Base-by-base conservation (phyloP, 2,329 filamentous ascomycete genomes). In the Claviceps pazoutovae region DNA sequence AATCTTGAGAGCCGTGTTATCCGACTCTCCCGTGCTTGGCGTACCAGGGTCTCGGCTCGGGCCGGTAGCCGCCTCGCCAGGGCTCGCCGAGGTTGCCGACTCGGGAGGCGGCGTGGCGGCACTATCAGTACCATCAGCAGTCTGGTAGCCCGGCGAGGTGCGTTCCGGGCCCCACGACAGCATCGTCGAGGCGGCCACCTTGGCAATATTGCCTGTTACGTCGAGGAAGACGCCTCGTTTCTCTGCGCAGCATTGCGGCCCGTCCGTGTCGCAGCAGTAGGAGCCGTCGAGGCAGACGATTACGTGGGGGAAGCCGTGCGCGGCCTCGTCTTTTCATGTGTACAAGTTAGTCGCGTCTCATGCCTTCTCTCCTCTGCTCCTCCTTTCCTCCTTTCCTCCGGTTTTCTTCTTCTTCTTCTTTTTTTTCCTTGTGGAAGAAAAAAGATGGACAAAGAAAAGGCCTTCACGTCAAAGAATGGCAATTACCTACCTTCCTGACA, bases 161-260 rank as follows among this genome's bases (percentile, higher is more conserved):
- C 50, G 50, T 19, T 51, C 50, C 14, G 44, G 50, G 6, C 50
- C 50, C 43, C 45, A 51, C 19, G 50, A 51, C n/a, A 34, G 19
- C 4, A 43, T 17, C 13, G 37, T 47, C 23, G 43, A 19, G 8
- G 50, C 43, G 9, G 50, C 5, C 21, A 7, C 14, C 34, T 34
- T 47, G 34, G 50, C 50, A 5, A 51, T n/a, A 17, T 51, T 51
- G 13, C 50, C 50, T 4, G 39, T 42, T 4, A 6, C 43, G 19
- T 51, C 50, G 43, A 51, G 50, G 36, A 51, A 51, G 13, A 47
- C 42, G 34, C 50, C 50, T 26, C 34, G 38, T 8, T 41, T 41
- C 4, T 23, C 42, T 13, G 11, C n/a, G 37, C 50, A 51, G 44
- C 50, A 51, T 4, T n/a, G 16, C 7, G 4, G 4, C 3, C 36